Evolutionary conservation across 768 basidiomycete species (phyloP).

Genomic region (Boletales sp.): DNA sequence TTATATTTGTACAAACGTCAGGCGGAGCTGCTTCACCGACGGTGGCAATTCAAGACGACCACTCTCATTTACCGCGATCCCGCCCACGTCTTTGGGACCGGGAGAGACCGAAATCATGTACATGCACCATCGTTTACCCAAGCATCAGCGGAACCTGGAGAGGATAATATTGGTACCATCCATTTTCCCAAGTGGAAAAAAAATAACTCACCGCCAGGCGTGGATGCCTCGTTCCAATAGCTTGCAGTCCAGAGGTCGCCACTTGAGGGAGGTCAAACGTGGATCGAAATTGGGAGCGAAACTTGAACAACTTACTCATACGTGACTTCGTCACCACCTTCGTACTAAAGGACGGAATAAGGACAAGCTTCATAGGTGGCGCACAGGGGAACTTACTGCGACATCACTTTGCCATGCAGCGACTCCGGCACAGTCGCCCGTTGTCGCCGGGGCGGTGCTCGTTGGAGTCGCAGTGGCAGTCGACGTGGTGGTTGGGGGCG

Average conservation of each 20-base stretch:
- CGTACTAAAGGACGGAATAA: neutral
- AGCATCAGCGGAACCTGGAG: neutral
- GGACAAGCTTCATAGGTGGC: neutral
- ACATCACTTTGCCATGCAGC: neutral
- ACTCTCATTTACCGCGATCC: no score
- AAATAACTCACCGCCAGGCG: neutral
- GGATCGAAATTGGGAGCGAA: neutral
- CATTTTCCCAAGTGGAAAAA: neutral
- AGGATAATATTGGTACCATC: neutral
- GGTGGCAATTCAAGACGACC: no score
- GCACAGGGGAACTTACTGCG: neutral
- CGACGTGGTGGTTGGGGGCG: neutral
- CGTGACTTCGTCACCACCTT: neutral
- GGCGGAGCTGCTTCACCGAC: no score
- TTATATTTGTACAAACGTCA: no score
- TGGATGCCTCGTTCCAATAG: conserved; percentile 2
- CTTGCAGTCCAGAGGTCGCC: conserved; percentile 4
- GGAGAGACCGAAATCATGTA: no score
- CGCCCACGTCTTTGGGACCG: no score
- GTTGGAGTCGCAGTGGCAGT: neutral
- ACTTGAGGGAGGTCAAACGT: neutral
- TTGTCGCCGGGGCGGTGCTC: neutral
- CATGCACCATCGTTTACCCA: neutral
- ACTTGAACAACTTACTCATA: neutral
- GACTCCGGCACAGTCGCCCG: neutral